A percentile compares a stretch with the other conserved stretches of the same genome.
phyloP scores from a whole-genome alignment of 1,139 yeast species.

The Magnusiomyces suaveolens region DNA sequence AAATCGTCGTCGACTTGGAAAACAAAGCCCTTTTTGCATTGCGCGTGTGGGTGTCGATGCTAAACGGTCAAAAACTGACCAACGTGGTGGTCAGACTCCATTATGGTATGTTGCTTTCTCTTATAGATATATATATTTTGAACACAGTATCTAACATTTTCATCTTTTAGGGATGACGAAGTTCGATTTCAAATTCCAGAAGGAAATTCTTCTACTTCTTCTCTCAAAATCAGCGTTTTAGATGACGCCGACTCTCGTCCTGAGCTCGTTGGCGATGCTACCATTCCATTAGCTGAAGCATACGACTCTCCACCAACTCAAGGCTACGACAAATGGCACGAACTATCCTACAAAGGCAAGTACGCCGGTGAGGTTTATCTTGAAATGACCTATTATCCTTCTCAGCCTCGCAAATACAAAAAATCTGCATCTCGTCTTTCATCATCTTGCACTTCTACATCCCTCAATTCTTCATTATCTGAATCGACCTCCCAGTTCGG shows the following conservation, averaged over 20 bases:
- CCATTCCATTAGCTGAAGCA: conserved; percentile 66
- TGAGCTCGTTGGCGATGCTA: conserved; percentile 73
- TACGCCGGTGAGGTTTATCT: conserved; percentile 83
- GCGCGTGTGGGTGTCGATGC: conserved; percentile 74
- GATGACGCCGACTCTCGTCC: conserved; percentile 86
- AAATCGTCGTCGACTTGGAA: conserved; percentile 70
- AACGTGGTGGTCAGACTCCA: conserved; percentile 87
- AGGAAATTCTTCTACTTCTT: conserved; percentile 35
- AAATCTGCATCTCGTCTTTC: not conserved
- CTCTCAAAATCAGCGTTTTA: conserved; percentile 60
- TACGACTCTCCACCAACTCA: conserved; percentile 53
- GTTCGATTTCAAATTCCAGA: conserved; percentile 55
- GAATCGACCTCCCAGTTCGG: not conserved
- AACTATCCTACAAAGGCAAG: conserved; percentile 53
- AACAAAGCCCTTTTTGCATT: conserved; percentile 81
- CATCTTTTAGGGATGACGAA: conserved; percentile 66
- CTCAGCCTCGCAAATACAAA: conserved; percentile 20
- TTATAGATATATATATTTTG: no score
- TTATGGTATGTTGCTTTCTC: no score
- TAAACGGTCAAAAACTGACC: conserved; percentile 59
- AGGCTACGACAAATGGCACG: conserved; percentile 85
- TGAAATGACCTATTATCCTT: conserved; percentile 85
- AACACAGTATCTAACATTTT: no score
- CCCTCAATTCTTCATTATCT: not conserved
- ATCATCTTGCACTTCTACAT: not conserved